Conservation (phyloP, 495 filamentous ascomycete species). For the Cenococcum geophilum region DNA sequence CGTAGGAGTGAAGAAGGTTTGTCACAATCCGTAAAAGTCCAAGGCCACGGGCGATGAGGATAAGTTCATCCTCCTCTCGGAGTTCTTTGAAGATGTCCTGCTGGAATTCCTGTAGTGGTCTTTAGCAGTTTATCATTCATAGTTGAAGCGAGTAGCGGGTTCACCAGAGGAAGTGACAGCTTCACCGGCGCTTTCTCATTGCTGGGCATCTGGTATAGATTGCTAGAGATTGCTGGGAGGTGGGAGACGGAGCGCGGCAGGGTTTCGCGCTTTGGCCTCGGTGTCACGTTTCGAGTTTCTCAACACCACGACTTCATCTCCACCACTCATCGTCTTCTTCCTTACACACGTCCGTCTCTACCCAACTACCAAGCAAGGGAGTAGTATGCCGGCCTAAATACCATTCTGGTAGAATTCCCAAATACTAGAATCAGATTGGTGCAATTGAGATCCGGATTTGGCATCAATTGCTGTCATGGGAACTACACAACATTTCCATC, state of each 20-base stretch:
- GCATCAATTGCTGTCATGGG: too few species aligned
- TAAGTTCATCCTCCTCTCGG: constrained; percentile 83
- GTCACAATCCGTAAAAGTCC: constrained; percentile 85
- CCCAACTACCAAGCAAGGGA: too few species aligned
- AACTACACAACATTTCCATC: too few species aligned
- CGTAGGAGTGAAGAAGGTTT: constrained; percentile 92
- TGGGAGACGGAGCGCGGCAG: background rate
- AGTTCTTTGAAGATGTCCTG: constrained; percentile 90
- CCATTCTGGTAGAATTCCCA: too few species aligned
- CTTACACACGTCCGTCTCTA: too few species aligned
- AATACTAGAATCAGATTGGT: too few species aligned
- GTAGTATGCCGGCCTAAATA: too few species aligned
- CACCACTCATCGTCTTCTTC: too few species aligned
- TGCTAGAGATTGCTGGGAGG: background rate
- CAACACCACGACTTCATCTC: too few species aligned
- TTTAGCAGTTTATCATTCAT: background rate
- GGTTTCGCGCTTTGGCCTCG: constrained; percentile 2
- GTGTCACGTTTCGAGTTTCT: background rate
- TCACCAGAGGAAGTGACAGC: constrained; percentile 84
- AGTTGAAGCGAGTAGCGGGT: constrained; percentile 11
- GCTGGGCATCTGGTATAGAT: constrained; percentile 27
- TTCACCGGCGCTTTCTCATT: constrained; percentile 61
- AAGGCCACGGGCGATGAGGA: constrained; percentile 84
- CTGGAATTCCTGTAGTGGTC: constrained; percentile 39
- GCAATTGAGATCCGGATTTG: too few species aligned